Conservation (phyloP, 2,329 filamentous ascomycete species). For the Zymoseptoria pseudotritici region DNA sequence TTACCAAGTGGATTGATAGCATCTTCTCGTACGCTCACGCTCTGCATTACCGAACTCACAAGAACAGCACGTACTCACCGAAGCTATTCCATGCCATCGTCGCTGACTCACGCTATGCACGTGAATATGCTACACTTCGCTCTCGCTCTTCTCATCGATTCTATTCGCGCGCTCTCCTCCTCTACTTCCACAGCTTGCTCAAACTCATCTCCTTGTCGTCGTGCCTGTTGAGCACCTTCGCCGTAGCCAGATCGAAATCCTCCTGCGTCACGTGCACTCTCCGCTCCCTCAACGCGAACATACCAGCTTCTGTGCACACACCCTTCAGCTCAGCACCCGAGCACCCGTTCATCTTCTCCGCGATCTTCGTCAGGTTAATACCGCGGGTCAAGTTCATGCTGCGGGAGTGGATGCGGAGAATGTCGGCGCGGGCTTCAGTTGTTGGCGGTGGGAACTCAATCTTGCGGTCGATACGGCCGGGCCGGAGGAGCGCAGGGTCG, state of each 20-base stretch:
- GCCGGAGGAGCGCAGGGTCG: constrained; percentile 85
- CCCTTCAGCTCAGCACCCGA: constrained; percentile 97
- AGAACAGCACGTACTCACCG: constrained; percentile 2
- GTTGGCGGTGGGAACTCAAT: constrained; percentile 98
- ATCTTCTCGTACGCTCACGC: constrained; percentile 1
- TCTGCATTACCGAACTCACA: constrained; percentile 8
- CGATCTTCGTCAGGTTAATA: constrained; percentile 96
- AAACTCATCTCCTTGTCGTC: constrained; percentile 95
- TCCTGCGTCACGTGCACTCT: constrained; percentile 98
- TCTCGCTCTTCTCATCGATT: not conserved
- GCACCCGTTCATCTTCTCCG: constrained; percentile 99
- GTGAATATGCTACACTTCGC: constrained; percentile 14
- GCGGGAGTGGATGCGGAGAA: constrained; percentile 91
- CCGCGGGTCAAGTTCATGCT: constrained; percentile 98
- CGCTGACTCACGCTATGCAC: constrained; percentile 10
- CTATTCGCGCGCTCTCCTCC: not conserved
- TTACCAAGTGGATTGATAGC: not conserved
- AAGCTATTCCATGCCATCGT: not conserved
- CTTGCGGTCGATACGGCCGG: constrained; percentile 97
- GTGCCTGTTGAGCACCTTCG: constrained; percentile 99
- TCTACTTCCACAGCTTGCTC: constrained; percentile 75
- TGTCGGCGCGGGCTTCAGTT: constrained; percentile 92
- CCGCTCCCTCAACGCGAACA: constrained; percentile 93
- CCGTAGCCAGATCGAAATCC: constrained; percentile 95
- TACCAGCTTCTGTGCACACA: constrained; percentile 96